These are phyloP conservation scores for Lotus japonicus DNA, from an alignment of 306 rosid species.

Conservation along the genomic window DNA sequence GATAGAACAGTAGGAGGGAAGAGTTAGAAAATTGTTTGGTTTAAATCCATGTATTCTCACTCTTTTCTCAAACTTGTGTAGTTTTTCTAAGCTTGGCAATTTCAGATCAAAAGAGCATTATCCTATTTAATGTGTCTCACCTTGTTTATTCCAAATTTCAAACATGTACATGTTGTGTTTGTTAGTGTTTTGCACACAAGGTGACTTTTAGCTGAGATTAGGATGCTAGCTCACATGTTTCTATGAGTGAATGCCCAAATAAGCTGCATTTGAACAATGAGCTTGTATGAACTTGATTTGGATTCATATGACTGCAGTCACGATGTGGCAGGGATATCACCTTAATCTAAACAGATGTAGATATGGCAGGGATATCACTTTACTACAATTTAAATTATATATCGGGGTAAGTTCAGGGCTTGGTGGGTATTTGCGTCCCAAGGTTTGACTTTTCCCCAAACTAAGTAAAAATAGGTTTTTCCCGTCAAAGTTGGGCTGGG, in stretches of 20 bases:
- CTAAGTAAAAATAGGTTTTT: no score
- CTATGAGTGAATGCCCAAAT: neutral
- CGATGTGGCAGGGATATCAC: no score
- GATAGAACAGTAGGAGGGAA: neutral
- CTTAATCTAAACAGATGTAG: no score
- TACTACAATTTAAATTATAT: no score
- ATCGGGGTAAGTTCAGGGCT: no score
- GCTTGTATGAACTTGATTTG: no score
- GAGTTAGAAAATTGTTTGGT: neutral
- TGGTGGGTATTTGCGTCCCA: no score
- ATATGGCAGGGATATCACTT: no score
- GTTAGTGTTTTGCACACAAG: constrained; percentile 5
- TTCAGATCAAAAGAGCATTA: neutral
- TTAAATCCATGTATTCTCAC: no score
- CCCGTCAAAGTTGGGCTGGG: no score
- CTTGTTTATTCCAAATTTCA: neutral
- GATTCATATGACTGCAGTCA: no score
- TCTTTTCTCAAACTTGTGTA: neutral
- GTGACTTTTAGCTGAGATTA: neutral
- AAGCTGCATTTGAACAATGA: neutral
- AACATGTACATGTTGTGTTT: neutral
- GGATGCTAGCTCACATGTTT: neutral
- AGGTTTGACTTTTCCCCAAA: no score
- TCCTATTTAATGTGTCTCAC: neutral
- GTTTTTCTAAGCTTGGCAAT: neutral